These are phyloP conservation scores for Cladosporium sphaerospermum DNA, from an alignment of 2,329 filamentous ascomycete genomes.

Conservation along the genomic window DNA sequence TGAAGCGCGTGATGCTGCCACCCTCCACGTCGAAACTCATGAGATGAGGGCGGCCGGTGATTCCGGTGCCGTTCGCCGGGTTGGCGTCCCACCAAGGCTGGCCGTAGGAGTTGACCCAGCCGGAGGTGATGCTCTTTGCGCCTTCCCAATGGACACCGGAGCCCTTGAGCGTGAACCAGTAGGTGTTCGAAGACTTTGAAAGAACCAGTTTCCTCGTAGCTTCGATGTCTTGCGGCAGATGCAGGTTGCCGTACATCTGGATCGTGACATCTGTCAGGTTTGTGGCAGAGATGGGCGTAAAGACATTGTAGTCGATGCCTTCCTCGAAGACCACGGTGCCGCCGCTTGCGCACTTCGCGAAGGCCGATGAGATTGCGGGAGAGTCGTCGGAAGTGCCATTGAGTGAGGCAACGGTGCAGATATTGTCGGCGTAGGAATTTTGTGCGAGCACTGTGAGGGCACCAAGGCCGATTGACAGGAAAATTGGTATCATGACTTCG, in stretches of 20 bases:
- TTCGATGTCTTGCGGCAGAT: constrained; percentile 37
- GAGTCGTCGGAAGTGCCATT: constrained; percentile 37
- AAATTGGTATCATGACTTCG: neutral
- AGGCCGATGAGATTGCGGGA: constrained; percentile 32
- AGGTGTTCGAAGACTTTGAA: constrained; percentile 27
- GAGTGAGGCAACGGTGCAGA: constrained; percentile 25
- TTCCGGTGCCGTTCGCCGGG: constrained; percentile 33
- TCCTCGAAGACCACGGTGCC: constrained; percentile 34
- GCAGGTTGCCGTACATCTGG: constrained; percentile 38
- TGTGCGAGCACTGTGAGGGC: constrained; percentile 2
- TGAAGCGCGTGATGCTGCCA: constrained; percentile 35
- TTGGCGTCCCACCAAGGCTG: constrained; percentile 44
- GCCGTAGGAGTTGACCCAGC: constrained; percentile 43
- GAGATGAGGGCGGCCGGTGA: constrained; percentile 36
- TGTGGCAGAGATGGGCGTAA: constrained; percentile 34
- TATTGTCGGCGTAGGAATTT: constrained; percentile 3
- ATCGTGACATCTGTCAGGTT: constrained; percentile 41
- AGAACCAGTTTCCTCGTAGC: constrained; percentile 28
- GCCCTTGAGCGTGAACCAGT: constrained; percentile 37
- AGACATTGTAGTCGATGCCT: constrained; percentile 40
- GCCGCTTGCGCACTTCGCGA: constrained; percentile 33
- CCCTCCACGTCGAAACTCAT: constrained; percentile 35
- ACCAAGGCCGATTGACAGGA: neutral
- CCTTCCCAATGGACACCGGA: constrained; percentile 30
- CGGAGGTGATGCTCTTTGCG: constrained; percentile 31